phyloP scores from a whole-genome alignment of 2,329 filamentous ascomycete genomes.

The Cladosporium sp. region DNA sequence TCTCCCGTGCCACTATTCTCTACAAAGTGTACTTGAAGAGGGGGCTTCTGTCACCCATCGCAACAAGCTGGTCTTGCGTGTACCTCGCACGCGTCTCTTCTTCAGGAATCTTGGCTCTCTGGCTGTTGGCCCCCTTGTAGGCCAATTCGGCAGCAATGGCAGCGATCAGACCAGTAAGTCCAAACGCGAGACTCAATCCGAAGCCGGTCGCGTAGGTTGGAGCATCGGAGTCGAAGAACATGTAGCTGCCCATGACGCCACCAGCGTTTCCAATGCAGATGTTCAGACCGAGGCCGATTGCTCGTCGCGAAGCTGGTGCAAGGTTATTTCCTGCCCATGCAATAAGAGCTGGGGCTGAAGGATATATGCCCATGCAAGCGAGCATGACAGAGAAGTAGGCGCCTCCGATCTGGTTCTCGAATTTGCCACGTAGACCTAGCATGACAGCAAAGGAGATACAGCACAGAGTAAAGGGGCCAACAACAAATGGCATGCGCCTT shows the following conservation, averaged over 20 bases:
- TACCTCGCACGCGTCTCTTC: conserved; percentile 38
- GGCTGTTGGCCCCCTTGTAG: conserved; percentile 38
- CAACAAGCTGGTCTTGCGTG: conserved; percentile 39
- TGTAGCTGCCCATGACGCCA: conserved; percentile 42
- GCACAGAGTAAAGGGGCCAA: conserved; percentile 24
- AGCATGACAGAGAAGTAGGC: conserved; percentile 31
- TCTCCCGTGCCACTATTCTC: not conserved
- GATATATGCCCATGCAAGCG: conserved; percentile 29
- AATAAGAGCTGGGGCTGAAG: conserved; percentile 23
- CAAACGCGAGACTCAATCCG: conserved; percentile 35
- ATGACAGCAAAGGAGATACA: conserved; percentile 32
- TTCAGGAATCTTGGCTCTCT: conserved; percentile 36
- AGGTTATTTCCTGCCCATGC: conserved; percentile 36
- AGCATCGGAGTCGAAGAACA: conserved; percentile 39
- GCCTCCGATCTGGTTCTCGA: conserved; percentile 12
- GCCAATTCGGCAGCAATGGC: conserved; percentile 32
- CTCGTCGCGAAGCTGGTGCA: conserved; percentile 37
- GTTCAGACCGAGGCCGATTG: conserved; percentile 41
- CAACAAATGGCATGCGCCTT: conserved; percentile 32
- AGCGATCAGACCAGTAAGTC: conserved; percentile 27
- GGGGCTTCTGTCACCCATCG: conserved; percentile 41
- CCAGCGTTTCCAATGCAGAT: conserved; percentile 44
- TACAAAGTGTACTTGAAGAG: conserved; percentile 40
- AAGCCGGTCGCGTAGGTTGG: conserved; percentile 41
- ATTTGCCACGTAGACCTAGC: conserved; percentile 18